Percentiles rank a stretch among this genome's conserved stretches.
phyloP scores from a whole-genome alignment of 805 yeast genomes.

The Suhomyces kilbournensis region DNA sequence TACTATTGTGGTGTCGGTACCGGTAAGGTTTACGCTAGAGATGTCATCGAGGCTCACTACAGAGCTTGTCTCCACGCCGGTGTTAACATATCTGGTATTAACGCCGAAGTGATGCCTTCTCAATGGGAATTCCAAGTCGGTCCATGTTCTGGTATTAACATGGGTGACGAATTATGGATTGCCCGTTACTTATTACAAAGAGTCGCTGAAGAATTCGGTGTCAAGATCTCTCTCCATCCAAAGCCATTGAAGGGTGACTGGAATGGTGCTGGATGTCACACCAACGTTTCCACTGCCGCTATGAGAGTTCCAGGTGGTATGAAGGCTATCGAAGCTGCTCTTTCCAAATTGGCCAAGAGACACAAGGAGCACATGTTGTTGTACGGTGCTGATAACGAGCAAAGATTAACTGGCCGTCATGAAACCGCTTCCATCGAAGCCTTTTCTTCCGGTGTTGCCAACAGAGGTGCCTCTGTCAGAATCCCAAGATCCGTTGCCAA shows the following conservation, averaged over 20 bases:
- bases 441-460: constrained; percentile 97
- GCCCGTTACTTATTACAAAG: constrained; percentile 90
- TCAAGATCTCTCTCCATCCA: constrained; percentile 98
- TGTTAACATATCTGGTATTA: constrained; percentile 87
- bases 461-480: constrained; percentile 99
- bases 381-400: constrained; percentile 93
- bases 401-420: constrained; percentile 96
- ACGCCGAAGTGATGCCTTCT: constrained; percentile 99
- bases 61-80: constrained; percentile 96
- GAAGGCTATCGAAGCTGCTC: constrained; percentile 88
- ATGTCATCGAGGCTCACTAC: constrained; percentile 98
- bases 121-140: constrained; percentile 99
- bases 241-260: constrained; percentile 98
- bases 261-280: constrained; percentile 99
- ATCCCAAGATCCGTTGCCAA: constrained; percentile 98
- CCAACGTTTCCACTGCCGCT: constrained; percentile 88
- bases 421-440: constrained; percentile 94
- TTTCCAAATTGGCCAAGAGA: constrained; percentile 91
- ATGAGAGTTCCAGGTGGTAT: constrained; percentile 98
- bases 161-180: constrained; percentile 98
- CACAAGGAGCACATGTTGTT: constrained; percentile 94
- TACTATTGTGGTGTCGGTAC: constrained; percentile 99
- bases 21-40: constrained; percentile 97
- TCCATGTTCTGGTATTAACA: constrained; percentile 89
- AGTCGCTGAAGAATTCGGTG: constrained; percentile 98